phyloP scores from a whole-genome alignment of 2,329 filamentous ascomycete genomes.

The Pseudogymnoascus sp. region DNA sequence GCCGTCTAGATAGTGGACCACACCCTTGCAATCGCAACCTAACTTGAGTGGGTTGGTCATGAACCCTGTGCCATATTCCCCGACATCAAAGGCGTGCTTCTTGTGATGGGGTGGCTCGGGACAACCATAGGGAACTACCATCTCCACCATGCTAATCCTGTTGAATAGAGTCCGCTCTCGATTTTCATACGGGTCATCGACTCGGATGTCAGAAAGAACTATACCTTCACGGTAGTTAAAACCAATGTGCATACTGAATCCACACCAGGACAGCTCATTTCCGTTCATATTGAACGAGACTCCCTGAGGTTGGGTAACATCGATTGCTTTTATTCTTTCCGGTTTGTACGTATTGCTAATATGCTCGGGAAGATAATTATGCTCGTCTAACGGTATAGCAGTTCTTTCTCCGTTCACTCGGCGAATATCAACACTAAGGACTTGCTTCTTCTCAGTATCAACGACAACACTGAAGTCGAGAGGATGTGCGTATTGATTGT shows the following conservation, averaged over 20 bases:
- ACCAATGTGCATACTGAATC: slow-evolving; percentile 45
- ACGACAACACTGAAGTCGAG: slow-evolving; percentile 37
- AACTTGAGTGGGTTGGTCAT: slow-evolving; percentile 58
- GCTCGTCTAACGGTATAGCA: slow-evolving; percentile 36
- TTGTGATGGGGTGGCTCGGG: slow-evolving; percentile 52
- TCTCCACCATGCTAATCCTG: slow-evolving; percentile 40
- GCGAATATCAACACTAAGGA: slow-evolving; percentile 21
- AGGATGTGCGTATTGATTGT: slow-evolving; percentile 43
- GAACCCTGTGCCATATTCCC: slow-evolving; percentile 54
- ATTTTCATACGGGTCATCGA: too few species aligned
- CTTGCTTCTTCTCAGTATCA: slow-evolving; percentile 33
- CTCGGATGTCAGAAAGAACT: slow-evolving; percentile 26
- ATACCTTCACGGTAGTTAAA: slow-evolving; percentile 48
- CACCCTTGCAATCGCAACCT: slow-evolving; percentile 60
- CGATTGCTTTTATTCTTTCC: slow-evolving; percentile 45
- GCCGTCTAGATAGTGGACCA: slow-evolving; percentile 51
- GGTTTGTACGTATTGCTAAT: slow-evolving; percentile 32
- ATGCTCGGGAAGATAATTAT: slow-evolving; percentile 33
- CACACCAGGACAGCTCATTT: slow-evolving; percentile 44
- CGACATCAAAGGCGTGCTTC: slow-evolving; percentile 62
- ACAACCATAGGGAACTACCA: slow-evolving; percentile 55
- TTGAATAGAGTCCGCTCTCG: too few species aligned
- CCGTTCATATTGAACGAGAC: slow-evolving; percentile 47
- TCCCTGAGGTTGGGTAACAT: slow-evolving; percentile 53
- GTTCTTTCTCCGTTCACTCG: slow-evolving; percentile 29